phyloP scores from a whole-genome alignment of 805 yeast species.

The Metschnikowia kofuensis region DNA sequence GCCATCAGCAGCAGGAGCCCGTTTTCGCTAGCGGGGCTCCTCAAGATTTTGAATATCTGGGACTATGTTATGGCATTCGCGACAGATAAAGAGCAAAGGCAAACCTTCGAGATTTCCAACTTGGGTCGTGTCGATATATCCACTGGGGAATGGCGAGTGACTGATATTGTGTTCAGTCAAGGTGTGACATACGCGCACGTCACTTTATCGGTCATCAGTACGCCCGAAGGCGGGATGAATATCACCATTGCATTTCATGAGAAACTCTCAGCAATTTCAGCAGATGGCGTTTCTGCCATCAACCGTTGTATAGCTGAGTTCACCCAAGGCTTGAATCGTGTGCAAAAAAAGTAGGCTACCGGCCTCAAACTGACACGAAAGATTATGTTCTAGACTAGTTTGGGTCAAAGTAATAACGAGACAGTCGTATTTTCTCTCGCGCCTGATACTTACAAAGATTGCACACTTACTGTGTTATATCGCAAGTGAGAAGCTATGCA shows the following conservation, averaged over 20 bases:
- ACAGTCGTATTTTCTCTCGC: no score
- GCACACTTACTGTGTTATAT: no score
- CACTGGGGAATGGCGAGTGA: constrained; percentile 8
- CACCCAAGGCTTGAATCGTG: neutral
- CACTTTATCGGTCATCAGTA: constrained; percentile 12
- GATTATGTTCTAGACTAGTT: neutral
- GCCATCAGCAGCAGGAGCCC: constrained; percentile 5
- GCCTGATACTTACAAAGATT: no score
- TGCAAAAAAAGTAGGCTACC: no score
- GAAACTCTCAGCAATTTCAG: neutral
- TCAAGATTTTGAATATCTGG: constrained; percentile 10
- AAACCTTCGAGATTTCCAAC: constrained; percentile 16
- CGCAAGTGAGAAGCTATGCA: no score
- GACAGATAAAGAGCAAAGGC: constrained; percentile 1
- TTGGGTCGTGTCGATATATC: constrained; percentile 6
- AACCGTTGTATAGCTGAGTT: constrained; percentile 6
- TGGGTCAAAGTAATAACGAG: no score
- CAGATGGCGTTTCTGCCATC: neutral
- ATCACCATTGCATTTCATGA: constrained; percentile 10
- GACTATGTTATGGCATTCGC: neutral
- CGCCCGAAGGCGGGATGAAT: constrained; percentile 15
- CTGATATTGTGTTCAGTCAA: constrained; percentile 12
- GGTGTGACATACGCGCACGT: constrained; percentile 12
- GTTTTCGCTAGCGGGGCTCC: constrained; percentile 8
- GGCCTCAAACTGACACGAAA: neutral